Conservation (phyloP, 2,329 filamentous ascomycete species). For the Fusarium odoratissimum region DNA sequence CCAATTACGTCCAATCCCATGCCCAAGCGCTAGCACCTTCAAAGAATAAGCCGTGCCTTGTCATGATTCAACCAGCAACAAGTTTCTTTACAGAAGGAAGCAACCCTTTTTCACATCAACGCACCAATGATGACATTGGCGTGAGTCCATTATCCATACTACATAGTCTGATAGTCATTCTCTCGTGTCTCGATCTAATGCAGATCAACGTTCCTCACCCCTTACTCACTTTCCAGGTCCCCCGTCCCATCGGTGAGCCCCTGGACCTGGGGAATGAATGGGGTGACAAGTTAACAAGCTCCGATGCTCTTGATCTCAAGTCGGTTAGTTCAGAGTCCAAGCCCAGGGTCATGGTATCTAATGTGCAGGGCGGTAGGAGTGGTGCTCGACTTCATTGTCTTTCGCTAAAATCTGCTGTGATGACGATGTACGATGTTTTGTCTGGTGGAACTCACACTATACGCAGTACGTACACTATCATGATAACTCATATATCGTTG, state of each 20-base stretch:
- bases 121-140: neutral
- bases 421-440: neutral
- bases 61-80: constrained; percentile 25
- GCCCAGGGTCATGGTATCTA: constrained; percentile 27
- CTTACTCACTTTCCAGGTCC: constrained; percentile 10
- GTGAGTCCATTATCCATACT: constrained; percentile 1
- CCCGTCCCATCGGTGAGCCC: constrained; percentile 22
- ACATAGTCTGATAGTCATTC: neutral
- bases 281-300: constrained; percentile 34
- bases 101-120: neutral
- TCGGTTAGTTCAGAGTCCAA: constrained; percentile 21
- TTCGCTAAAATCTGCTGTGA: constrained; percentile 27
- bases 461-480: constrained; percentile 5
- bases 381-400: constrained; percentile 8
- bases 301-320: constrained; percentile 33
- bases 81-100: neutral
- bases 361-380: constrained; percentile 5
- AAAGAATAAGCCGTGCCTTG: constrained; percentile 6
- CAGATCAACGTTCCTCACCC: constrained; percentile 20
- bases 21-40: constrained; percentile 31
- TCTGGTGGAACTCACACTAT: neutral
- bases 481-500: constrained; percentile 21
- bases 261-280: constrained; percentile 36
- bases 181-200: constrained; percentile 3
- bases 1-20: constrained; percentile 17